Evolutionary conservation across 305 asterid species (phyloP).

Genomic region (Fraxinus dipetala): DNA sequence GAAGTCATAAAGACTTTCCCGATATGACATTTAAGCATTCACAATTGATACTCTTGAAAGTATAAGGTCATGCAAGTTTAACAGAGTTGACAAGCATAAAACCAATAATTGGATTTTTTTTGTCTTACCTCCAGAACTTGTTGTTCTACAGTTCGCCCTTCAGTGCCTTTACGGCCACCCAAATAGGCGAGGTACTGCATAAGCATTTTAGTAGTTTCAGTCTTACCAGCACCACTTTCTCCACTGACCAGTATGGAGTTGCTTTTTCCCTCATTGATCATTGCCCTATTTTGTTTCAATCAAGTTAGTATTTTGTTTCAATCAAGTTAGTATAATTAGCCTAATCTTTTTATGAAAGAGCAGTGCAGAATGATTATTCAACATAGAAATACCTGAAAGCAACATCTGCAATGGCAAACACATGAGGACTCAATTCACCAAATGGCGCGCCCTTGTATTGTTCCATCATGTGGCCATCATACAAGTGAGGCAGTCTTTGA

Average conservation of each 20-base stretch:
- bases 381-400: conserved; percentile 60
- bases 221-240: conserved; percentile 98
- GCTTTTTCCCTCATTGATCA: conserved; percentile 78
- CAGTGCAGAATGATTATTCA: neutral
- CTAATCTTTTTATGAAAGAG: conserved; percentile 19
- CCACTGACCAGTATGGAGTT: conserved; percentile 91
- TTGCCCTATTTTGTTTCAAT: conserved; percentile 60
- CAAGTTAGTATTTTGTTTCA: conserved; percentile 40
- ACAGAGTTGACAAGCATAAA: neutral
- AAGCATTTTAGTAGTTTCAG: conserved; percentile 97
- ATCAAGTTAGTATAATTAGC: conserved; percentile 24
- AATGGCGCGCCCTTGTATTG: conserved; percentile 83
- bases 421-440: conserved; percentile 85
- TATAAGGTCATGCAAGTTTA: neutral
- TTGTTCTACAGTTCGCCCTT: conserved; percentile 92
- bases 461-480: conserved; percentile 74
- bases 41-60: neutral
- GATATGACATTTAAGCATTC: neutral
- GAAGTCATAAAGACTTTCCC: neutral
- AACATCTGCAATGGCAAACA: conserved; percentile 82
- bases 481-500: conserved; percentile 82
- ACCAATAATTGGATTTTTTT: conserved; percentile 17
- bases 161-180: conserved; percentile 92
- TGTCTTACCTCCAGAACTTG: conserved; percentile 87
- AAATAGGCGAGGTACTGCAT: conserved; percentile 90